These are phyloP conservation scores for Citrus sp. DNA, from an alignment of 345 rosid species.

Conservation along the genomic window DNA sequence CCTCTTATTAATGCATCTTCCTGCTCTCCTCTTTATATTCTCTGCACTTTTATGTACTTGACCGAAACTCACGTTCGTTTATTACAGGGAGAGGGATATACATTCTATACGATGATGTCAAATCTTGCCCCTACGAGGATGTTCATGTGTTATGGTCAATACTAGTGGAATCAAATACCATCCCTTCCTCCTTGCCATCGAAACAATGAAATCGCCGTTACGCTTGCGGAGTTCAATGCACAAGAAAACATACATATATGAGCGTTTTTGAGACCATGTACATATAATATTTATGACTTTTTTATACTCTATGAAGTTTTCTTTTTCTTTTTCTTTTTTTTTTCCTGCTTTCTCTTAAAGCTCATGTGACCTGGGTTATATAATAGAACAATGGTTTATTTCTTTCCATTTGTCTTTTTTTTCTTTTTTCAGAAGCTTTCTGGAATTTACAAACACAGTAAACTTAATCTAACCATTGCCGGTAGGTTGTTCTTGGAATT, in stretches of 20 bases:
- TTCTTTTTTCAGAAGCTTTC: not conserved
- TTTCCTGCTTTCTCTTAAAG: not conserved
- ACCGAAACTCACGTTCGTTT: not conserved
- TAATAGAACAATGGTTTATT: constrained; percentile 8
- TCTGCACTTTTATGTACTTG: not conserved
- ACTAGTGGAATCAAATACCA: constrained; percentile 35
- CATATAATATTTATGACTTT: constrained; percentile 38
- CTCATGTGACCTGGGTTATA: constrained; percentile 10
- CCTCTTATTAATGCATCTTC: not conserved
- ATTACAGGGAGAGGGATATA: constrained; percentile 34
- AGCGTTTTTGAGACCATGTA: constrained; percentile 22
- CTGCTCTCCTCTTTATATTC: not conserved
- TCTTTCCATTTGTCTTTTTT: not conserved
- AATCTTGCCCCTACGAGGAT: constrained; percentile 45
- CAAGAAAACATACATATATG: not conserved
- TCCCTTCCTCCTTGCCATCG: not conserved
- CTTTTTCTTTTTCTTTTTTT: not conserved
- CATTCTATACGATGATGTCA: constrained; percentile 45
- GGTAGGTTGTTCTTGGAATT: not conserved
- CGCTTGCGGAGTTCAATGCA: not conserved
- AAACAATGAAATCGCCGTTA: constrained; percentile 4
- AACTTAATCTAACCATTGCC: not conserved
- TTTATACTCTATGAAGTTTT: constrained; percentile 6
- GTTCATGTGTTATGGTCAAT: constrained; percentile 50
- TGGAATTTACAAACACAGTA: not conserved